Base-by-base conservation (phyloP, 805 yeast species). In the Saccharomycopsis olivae region DNA sequence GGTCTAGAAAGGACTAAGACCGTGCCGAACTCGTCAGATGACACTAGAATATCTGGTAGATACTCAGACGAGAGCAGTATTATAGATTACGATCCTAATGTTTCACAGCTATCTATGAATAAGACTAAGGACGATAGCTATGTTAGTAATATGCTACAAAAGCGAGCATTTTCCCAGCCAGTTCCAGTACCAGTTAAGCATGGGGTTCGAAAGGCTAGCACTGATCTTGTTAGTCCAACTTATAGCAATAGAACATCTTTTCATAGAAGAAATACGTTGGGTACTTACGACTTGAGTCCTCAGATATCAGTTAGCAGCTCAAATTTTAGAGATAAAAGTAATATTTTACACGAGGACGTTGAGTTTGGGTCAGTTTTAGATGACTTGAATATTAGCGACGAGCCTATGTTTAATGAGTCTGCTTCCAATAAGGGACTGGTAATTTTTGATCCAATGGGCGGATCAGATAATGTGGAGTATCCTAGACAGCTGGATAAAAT, bases 401-500 rank as follows among this genome's bases (percentile, higher is more conserved):
- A 6, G 10, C 6, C 25, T 8, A 8, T 8, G 6, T 23, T 23
- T 23, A 23, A 10, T 8, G 10, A 23, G 10, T 6, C 10, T 8
- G 10, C 25, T 8, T 23, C 25, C 6, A 23, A 23, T 23, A 23
- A 23, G 10, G 10, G 25, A 8, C 6, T 23, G 25, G 25, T 23
- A 10, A 23, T 23, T 23, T n/a, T n/a, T n/a, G n/a, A n/a, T n/a
- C 23, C 18, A 31, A 20, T 15, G 11, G 20, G n/a, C 14, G 23
- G 30, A 9, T 28, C 9, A 9, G 15, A n/a, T 5, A 28, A 16
- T 17, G 31, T n/a, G n/a, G 47, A 44, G 10, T 44, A 44, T 35
- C 47, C 47, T 18, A 19, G 39, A 23, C 30, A 32, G 24, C 63
- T 3, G 46, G 84, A 78, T 52, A 64, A 64, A 46, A 56, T 75